Evolutionary conservation across 257 asterid genomes (phyloP), one percentile per base, ranked within the genome.

Genomic region (Coffea canephora): DNA sequence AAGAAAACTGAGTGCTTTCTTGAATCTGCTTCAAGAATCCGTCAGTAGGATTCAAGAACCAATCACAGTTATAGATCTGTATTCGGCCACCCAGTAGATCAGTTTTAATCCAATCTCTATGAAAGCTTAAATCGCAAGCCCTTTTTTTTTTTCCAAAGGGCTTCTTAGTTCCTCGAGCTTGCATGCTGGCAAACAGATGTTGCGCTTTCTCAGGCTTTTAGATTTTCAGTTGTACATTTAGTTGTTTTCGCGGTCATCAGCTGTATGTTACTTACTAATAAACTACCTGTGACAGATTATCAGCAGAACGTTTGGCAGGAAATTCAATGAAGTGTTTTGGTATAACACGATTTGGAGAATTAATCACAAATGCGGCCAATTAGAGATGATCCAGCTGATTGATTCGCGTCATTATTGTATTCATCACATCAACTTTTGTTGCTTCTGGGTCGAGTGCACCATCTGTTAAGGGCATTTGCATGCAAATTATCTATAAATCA

Each of bases 401-500:
- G 68, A 23, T 62, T 62, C 15, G 68, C 36, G 34, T 62, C 14
- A 23, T 23, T 62, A 62, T 23, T 62, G 6, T 62, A 62, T 62
- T 62, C 68, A 62, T 62, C 68, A n/a, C 68, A 62, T 62, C 36
- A 62, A 62, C 3, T 69, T 67, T 69, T 69, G 15, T 39, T 18
- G 73, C 50, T 18, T 39, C 34, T 19, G 5, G 19, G 4, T 1
- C 39, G 27, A 19, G 50, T 39, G 10, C 57, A n/a, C 71, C 41
- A n/a, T 73, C 19, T 12, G 48, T 45, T 49, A 50, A 45, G 23
- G 39, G 52, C 52, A 16, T 8, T 27, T 45, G 25, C 77, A 31
- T 79, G 78, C 74, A 79, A 62, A 25, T 48, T 2, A 34, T 34
- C 21, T 54, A 11, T 64, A 54, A 5, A 62, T 52, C 25, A 78